Evolutionary conservation across 192 early-diverging fungal genomes (phyloP).

Genomic region (Diversispora eburnea): DNA sequence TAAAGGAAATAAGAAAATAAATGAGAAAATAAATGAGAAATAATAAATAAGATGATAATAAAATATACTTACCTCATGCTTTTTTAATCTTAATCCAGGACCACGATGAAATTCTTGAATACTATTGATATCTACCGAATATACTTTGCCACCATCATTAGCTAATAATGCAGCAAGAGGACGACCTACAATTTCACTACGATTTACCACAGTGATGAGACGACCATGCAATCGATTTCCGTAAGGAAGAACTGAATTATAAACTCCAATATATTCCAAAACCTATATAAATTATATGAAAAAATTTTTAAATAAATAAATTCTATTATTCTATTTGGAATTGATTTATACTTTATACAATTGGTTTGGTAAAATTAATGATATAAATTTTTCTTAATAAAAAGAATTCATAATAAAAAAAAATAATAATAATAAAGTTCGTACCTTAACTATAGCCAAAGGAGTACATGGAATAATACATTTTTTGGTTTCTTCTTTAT

Average conservation of each 20-base stretch:
- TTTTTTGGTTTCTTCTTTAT: constrained; percentile 77
- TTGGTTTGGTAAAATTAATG: too few relatives aligned
- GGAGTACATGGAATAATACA: constrained; percentile 99
- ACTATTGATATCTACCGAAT: constrained; percentile 89
- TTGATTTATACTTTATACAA: too few relatives aligned
- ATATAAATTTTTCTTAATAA: background rate
- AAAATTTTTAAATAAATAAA: background rate
- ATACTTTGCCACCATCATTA: constrained; percentile 98
- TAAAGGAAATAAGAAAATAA: background rate
- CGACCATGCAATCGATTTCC: constrained; percentile 94
- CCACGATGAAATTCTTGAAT: constrained; percentile 78
- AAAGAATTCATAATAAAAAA: background rate
- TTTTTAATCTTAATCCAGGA: constrained; percentile 57
- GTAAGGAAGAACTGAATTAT: constrained; percentile 81
- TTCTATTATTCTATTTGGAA: background rate
- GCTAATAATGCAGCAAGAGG: constrained; percentile 95
- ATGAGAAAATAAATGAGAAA: background rate
- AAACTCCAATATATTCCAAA: constrained; percentile 93
- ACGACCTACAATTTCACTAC: constrained; percentile 95
- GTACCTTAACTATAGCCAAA: constrained; percentile 90
- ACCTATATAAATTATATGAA: constrained; percentile 43
- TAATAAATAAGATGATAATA: background rate
- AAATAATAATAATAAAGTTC: background rate
- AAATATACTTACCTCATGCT: constrained; percentile 61
- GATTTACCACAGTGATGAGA: constrained; percentile 90